Percentiles rank a stretch among this genome's conserved stretches.
These are phyloP conservation scores for Malus orientalis DNA, from an alignment of 306 rosid genomes.

Conservation along the genomic window DNA sequence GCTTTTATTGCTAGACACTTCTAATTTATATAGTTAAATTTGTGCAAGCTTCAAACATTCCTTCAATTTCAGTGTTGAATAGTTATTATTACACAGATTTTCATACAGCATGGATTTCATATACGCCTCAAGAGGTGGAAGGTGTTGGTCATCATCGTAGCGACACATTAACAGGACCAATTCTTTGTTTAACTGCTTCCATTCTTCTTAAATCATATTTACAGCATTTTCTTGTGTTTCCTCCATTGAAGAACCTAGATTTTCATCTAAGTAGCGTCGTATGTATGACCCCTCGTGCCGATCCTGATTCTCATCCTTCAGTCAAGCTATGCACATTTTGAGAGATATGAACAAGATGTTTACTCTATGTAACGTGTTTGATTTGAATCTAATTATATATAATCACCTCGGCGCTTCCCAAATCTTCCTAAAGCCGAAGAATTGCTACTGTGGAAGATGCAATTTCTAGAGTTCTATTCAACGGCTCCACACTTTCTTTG, in stretches of 20 bases:
- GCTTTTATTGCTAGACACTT: background rate
- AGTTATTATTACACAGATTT: background rate
- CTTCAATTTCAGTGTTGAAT: background rate
- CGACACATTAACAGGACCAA: constrained; percentile 36
- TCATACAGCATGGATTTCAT: constrained; percentile 24
- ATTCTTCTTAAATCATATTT: constrained; percentile 17
- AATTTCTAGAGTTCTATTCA: constrained; percentile 30
- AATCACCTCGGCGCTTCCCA: constrained; percentile 47
- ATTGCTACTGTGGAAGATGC: constrained; percentile 43
- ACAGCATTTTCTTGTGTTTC: constrained; percentile 3
- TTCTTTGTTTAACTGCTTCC: constrained; percentile 27
- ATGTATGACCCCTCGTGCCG: constrained; percentile 49
- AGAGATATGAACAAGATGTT: background rate
- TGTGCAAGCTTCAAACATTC: background rate
- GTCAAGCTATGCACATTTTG: background rate
- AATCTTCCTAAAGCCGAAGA: constrained; percentile 73
- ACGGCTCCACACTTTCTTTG: constrained; percentile 15
- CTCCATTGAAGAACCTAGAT: background rate
- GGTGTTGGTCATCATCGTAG: constrained; percentile 37
- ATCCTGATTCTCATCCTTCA: constrained; percentile 46
- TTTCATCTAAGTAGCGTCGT: constrained; percentile 16
- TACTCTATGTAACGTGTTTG: background rate
- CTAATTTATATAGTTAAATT: background rate
- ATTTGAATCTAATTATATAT: background rate
- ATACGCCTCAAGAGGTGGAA: constrained; percentile 27